Evolutionary conservation across 441 rosid species (phyloP), one percentile per base, ranked within the genome.

Genomic region (Aleurites moluccanus): DNA sequence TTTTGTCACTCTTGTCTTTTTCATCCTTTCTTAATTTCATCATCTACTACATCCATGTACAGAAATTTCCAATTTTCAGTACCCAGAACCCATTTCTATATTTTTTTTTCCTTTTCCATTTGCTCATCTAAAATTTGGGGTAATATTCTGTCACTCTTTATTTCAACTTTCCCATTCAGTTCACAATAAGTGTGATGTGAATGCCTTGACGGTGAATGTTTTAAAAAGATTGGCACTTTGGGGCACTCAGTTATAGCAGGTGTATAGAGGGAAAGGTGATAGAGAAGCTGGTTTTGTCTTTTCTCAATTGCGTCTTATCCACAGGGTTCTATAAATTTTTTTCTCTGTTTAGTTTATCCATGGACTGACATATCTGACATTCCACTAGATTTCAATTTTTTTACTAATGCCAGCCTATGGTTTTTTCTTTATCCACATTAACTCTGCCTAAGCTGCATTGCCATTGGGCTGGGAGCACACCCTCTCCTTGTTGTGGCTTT

Each of bases 1-100:
- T 93, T 93, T 93, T 93, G 98, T 83, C 79, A 65, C 80, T 77
- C 64, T 70, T 67, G 28, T 56, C 5, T 38, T 25, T 20, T 20
- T 15, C 2, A 11, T 61, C 56, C 25, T 75, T n/a, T 66, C 55
- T 47, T 44, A 11, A 28, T 64, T 67, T 77, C 55, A 62, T 42
- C 56, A n/a, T 63, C 75, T 23, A 3, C 83, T 79, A 53, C 7
- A 38, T 38, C 40, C 68, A 7, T 85, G 89, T 89, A 86, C 84
- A 87, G 56, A 80, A 74, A 56, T 74, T 75, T 73, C 62, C 20
- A 50, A 25, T 20, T 72, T 64, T 50, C 61, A 47, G 60, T 61
- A 63, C n/a, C 63, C 75, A 76, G 68, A 45, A 69, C 66, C 23
- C 76, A 71, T 72, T 67, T 68, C 81, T 79, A 61, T 55, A 73